These are phyloP conservation scores for Leishmania mexicana DNA, from an alignment of 208 protist genomes.

Conservation along the genomic window DNA sequence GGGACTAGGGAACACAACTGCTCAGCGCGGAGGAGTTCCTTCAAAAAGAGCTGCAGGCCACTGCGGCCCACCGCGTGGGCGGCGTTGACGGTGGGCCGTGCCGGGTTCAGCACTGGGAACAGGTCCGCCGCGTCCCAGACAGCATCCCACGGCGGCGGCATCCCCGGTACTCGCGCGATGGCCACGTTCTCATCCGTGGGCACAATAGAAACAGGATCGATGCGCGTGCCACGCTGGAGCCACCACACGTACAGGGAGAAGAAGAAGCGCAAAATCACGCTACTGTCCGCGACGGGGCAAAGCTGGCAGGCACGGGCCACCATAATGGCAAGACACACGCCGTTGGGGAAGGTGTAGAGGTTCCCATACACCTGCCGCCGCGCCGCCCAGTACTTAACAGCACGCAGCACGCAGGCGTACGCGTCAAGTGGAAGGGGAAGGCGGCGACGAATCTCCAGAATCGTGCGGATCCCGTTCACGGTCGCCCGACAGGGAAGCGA, in stretches of 20 bases:
- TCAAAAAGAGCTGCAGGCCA: slow-evolving; percentile 64
- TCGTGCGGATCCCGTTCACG: slow-evolving; percentile 81
- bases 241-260: slow-evolving; percentile 82
- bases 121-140: slow-evolving; percentile 60
- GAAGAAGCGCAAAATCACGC: slow-evolving; percentile 89
- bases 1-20: slow-evolving; percentile 27
- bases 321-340: slow-evolving; percentile 96
- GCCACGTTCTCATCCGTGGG: slow-evolving; percentile 16
- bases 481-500: slow-evolving; percentile 49
- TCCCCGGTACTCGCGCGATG: slow-evolving; percentile 48
- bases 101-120: slow-evolving; percentile 97
- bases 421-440: slow-evolving; percentile 48
- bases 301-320: slow-evolving; percentile 94
- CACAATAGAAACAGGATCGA: slow-evolving; percentile 73
- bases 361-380: slow-evolving; percentile 95
- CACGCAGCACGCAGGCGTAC: slow-evolving; percentile 63
- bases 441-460: slow-evolving; percentile 62
- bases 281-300: slow-evolving; percentile 80
- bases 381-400: slow-evolving; percentile 84
- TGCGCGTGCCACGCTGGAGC: slow-evolving; percentile 43
- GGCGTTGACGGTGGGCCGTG: slow-evolving; percentile 97
- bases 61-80: slow-evolving; percentile 87
- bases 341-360: slow-evolving; percentile 95
- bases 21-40: slow-evolving; percentile 61
- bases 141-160: slow-evolving; percentile 65